Conservation (phyloP, 306 rosid genomes). For the Arachis stenosperma region DNA sequence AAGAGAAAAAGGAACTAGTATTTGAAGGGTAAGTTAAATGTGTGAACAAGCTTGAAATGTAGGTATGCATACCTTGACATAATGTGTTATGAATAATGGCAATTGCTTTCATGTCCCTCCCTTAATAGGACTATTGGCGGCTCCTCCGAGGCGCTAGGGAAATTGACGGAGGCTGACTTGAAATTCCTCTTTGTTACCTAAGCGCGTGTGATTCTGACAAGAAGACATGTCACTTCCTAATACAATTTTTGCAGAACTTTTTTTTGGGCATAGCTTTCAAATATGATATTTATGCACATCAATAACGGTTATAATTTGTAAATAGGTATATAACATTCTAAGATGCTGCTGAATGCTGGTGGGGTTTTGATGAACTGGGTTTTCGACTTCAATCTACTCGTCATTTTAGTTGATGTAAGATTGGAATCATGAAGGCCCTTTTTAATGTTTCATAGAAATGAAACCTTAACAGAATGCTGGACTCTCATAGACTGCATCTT, state of each 20-base stretch:
- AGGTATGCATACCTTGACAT: conserved; percentile 18
- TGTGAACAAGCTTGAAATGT: conserved; percentile 11
- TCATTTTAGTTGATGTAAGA: not conserved
- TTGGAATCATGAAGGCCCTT: not conserved
- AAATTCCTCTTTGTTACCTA: conserved; percentile 60
- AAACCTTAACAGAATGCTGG: not conserved
- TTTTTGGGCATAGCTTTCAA: conserved; percentile 5
- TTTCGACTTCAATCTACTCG: not conserved
- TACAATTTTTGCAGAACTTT: not conserved
- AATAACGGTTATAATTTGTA: not conserved
- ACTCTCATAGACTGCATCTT: not conserved
- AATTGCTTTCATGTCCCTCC: conserved; percentile 2
- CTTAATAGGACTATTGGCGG: conserved; percentile 77
- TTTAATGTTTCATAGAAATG: not conserved
- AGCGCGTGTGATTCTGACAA: conserved; percentile 19
- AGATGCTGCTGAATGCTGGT: conserved; percentile 1
- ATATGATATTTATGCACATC: not conserved
- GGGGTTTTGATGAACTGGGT: not conserved
- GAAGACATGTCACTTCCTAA: conserved; percentile 3
- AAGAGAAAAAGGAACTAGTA: conserved; percentile 86
- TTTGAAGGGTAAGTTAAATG: conserved; percentile 80
- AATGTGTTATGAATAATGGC: not conserved
- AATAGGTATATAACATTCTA: not conserved
- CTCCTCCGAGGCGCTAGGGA: conserved; percentile 74
- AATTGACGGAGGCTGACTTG: conserved; percentile 72